Base-by-base conservation (phyloP, 2,329 filamentous ascomycete species). In the Neofusicoccum umdonicola region DNA sequence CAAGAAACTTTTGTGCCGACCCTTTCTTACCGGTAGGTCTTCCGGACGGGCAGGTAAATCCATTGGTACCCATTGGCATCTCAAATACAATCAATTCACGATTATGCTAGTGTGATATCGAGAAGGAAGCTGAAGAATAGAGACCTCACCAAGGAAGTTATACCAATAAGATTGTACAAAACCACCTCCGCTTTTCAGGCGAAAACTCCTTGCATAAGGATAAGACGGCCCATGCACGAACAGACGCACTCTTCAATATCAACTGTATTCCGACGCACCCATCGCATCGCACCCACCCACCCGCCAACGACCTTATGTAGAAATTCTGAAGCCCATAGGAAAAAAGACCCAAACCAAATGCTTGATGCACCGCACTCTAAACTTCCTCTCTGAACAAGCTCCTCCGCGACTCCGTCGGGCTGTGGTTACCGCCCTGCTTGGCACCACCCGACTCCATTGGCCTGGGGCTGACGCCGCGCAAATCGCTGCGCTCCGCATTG, bases 391-490 rank as follows among this genome's bases (percentile, higher is more conserved):
- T 82, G 71, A 92, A 92, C 68, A 90, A 83, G 66, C 88, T 91
- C 73, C 85, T 84, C 76, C 89, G 82, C 79, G 50, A 52, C 45
- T 90, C 88, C 8, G 85, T 85, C n/a, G 87, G 86, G 73, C 87
- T 89, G 64, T 85, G 83, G 44, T 79, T 80, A 8, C 76, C 77
- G 64, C 78, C 77, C 27, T 31, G 27, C 27, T 31, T 31, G 27
- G 13, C 73, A 78, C 60, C 74, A 34, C 71, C 66, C 34, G 69
- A 90, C 66, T 79, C 78, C 47, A 81, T 66, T n/a, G 91, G 91
- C 69, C 91, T 78, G 3, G 92, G 91, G 75, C 90, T 94, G 35
- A 93, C 87, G 31, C 90, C 90, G 63, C 90, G 80, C 76, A 92
- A 71, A 71, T 85, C 85, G 67, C 87, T 88, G 67, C 83, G 80